Percentiles rank a stretch among this genome's conserved stretches.
Conservation (phyloP, 2,329 filamentous ascomycete species). For the Teratosphaeria viscida region DNA sequence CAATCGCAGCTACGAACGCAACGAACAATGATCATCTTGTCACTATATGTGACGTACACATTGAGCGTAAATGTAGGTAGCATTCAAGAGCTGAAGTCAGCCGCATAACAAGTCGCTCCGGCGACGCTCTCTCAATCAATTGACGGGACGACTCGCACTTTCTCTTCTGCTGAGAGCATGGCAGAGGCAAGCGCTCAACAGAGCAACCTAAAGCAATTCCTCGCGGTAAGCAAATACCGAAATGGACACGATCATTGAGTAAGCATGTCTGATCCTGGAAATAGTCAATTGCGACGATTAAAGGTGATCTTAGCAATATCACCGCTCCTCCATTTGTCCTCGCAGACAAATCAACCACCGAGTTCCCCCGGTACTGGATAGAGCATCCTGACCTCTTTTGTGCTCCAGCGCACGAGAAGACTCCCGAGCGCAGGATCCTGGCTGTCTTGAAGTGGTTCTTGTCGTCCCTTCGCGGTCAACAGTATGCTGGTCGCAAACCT, state of each 20-base stretch:
- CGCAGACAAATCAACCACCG: conserved; percentile 34
- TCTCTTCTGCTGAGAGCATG: conserved; percentile 3
- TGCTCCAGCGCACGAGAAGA: conserved; percentile 32
- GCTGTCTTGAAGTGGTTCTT: conserved; percentile 42
- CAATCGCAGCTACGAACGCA: not conserved
- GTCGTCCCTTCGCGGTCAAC: conserved; percentile 36
- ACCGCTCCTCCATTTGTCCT: conserved; percentile 39
- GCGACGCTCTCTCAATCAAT: not conserved
- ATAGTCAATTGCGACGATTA: conserved; percentile 35
- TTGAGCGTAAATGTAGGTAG: not conserved
- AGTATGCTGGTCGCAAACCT: conserved; percentile 35
- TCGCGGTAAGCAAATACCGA: conserved; percentile 9
- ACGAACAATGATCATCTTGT: not conserved
- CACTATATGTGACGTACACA: not conserved
- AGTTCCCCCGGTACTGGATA: conserved; percentile 38
- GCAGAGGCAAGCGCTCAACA: conserved; percentile 10
- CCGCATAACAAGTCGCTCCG: not conserved
- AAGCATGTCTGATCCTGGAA: not conserved
- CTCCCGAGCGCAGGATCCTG: conserved; percentile 32
- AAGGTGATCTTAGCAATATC: conserved; percentile 37
- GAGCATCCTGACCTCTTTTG: conserved; percentile 37
- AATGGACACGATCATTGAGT: not conserved
- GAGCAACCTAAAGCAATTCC: conserved; percentile 16
- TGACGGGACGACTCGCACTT: not conserved
- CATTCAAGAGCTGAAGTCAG: not conserved